Conservation (phyloP, 805 yeast genomes). For the Saccharomycopsis sp. region DNA sequence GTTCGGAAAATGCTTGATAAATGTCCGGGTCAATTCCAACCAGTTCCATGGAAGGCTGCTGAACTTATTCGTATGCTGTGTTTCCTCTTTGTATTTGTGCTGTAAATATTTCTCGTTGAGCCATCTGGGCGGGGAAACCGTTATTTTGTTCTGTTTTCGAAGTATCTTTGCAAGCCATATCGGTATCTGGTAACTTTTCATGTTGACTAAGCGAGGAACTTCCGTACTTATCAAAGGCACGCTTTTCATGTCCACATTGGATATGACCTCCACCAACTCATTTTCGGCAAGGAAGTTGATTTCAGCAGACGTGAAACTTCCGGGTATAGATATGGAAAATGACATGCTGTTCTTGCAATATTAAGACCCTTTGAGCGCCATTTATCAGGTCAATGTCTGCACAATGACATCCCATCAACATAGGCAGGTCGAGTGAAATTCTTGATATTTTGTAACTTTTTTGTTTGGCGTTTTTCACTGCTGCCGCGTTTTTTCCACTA, state of each 20-base stretch:
- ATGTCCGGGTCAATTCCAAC: conserved; percentile 71
- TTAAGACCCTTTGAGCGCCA: background rate
- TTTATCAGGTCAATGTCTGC: background rate
- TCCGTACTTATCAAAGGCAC: conserved; percentile 33
- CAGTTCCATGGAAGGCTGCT: conserved; percentile 79
- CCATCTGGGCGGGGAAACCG: conserved; percentile 85
- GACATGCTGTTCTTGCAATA: conserved; percentile 40
- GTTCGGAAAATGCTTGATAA: conserved; percentile 64
- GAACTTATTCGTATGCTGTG: conserved; percentile 49
- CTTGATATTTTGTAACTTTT: background rate
- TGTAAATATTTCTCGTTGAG: conserved; percentile 48
- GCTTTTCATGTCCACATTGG: conserved; percentile 10
- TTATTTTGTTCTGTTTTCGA: conserved; percentile 80
- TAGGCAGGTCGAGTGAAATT: too few species aligned
- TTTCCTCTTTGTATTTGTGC: conserved; percentile 60
- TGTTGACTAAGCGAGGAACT: conserved; percentile 55
- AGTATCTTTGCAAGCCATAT: conserved; percentile 83
- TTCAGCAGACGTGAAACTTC: conserved; percentile 67
- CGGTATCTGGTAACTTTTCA: conserved; percentile 66
- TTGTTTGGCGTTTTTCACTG: background rate
- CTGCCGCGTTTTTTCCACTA: background rate
- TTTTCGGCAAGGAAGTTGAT: conserved; percentile 82
- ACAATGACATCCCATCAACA: too few species aligned
- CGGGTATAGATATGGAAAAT: conserved; percentile 46
- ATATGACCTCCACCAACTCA: conserved; percentile 51